Evolutionary conservation across 179 eudicot genomes (phyloP), one percentile per base, ranked within the genome.

Genomic region (Gypsophila paniculata): DNA sequence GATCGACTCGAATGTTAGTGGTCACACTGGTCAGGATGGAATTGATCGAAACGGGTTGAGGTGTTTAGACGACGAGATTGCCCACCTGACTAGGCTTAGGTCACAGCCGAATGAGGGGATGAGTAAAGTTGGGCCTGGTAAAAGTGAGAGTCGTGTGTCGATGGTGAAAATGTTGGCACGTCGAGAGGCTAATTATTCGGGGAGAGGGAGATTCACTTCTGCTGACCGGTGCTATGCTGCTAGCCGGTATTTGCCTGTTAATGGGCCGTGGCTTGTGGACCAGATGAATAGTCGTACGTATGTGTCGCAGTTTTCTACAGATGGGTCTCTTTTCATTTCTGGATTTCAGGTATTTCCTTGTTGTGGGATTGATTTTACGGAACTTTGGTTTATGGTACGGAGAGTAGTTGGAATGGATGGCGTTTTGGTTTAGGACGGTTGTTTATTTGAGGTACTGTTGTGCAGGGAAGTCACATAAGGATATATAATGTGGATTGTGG

Each of bases 251-350:
- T 76, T 91, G 83, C 97, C 95, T 4, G 80, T 86, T 67, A 66
- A 74, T 71, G 83, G 90, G 8, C 92, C 97, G 23, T 75, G 79
- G 51, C 73, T 44, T 58, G 72, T 89, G 17, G 95, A 89, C 76
- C 80, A 60, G 75, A 85, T 84, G 92, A 73, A 70, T 22, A 91
- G 91, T 63, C 74, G 89, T 74, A 90, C 91, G 32, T 91, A 91
- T 85, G 92, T 91, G 21, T 89, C 96, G 0, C 97, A 89, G 72
- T 91, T 89, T 84, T 91, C 97, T 1, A 79, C 77, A 0, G 93
- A 91, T 65, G 97, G 97, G 23, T 86, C 97, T 15, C 89, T 86
- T 68, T 85, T 89, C 71, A 83, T 91, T 59, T 85, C 93, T 58
- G 97, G 88, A 59, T 89, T 71, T 86, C 97, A 91, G 97, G 97